Percentiles rank a stretch among this genome's conserved stretches.
phyloP scores from a whole-genome alignment of 108 stramenopile genomes.

The Nitzschia palea region DNA sequence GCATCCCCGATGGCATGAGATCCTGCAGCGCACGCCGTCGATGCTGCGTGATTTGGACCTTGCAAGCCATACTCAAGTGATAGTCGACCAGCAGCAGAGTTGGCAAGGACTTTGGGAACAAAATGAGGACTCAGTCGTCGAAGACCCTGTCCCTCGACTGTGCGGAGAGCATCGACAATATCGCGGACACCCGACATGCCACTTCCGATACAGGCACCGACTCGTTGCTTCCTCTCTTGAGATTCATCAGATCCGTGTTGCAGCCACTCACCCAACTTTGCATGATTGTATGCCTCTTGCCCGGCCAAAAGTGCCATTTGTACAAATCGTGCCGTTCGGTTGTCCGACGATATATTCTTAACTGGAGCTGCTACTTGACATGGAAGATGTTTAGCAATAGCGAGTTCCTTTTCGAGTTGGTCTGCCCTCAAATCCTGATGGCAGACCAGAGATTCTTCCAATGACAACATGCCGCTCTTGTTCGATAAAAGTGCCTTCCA shows the following conservation, averaged over 20 bases:
- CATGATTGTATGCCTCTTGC: conserved; percentile 55
- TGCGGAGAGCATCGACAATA: conserved; percentile 46
- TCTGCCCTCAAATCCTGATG: conserved; percentile 42
- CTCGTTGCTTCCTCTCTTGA: conserved; percentile 22
- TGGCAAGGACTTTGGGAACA: conserved; percentile 91
- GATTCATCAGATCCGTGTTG: conserved; percentile 12
- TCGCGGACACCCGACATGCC: conserved; percentile 93
- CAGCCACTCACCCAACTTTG: conserved; percentile 45
- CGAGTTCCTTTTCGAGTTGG: conserved; percentile 47
- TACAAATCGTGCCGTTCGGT: conserved; percentile 67
- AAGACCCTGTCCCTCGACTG: conserved; percentile 33
- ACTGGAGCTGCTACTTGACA: conserved; percentile 85
- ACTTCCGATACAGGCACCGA: conserved; percentile 81
- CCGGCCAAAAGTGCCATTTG: conserved; percentile 81
- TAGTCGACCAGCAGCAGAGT: conserved; percentile 81
- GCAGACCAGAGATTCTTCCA: conserved; percentile 47
- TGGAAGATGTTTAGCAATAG: conserved; percentile 55
- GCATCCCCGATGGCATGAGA: conserved; percentile 94
- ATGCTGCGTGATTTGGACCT: conserved; percentile 85
- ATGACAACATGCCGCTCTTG: conserved; percentile 48
- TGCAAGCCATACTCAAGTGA: conserved; percentile 66
- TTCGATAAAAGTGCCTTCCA: conserved; percentile 63
- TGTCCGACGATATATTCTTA: conserved; percentile 38
- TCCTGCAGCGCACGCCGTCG: conserved; percentile 96
- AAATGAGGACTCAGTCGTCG: conserved; percentile 88